Evolutionary conservation across 768 basidiomycete species (phyloP).

Genomic region (Krasilnikovozyma curviuscula): DNA sequence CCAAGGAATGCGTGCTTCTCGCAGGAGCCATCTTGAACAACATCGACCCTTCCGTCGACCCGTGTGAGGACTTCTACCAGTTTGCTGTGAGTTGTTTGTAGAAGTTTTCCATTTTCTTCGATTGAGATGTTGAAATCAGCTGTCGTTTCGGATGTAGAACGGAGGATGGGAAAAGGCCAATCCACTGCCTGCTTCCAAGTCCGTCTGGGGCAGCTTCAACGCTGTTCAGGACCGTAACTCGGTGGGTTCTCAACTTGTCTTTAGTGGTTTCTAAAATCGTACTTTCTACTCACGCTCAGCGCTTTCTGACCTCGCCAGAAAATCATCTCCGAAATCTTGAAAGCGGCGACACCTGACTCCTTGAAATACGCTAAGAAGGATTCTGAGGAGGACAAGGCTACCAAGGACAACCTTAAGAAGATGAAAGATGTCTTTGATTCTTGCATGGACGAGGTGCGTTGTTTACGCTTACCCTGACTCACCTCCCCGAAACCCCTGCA

Average conservation of each 20-base stretch:
- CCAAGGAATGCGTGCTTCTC: slow-evolving; percentile 58
- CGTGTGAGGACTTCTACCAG: slow-evolving; percentile 87
- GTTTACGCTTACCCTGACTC: background rate
- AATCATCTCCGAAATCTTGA: slow-evolving; percentile 52
- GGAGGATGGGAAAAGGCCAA: slow-evolving; percentile 72
- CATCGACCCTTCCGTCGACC: slow-evolving; percentile 63
- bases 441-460: slow-evolving; percentile 51
- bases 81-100: slow-evolving; percentile 48
- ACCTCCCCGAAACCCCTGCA: background rate
- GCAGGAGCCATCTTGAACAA: slow-evolving; percentile 64
- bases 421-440: slow-evolving; percentile 46
- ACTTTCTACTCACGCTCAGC: background rate
- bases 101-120: background rate
- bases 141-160: slow-evolving; percentile 30
- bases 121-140: slow-evolving; percentile 5
- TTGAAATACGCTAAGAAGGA: slow-evolving; percentile 4
- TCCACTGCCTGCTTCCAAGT: slow-evolving; percentile 72
- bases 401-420: slow-evolving; percentile 32
- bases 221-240: slow-evolving; percentile 18
- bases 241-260: background rate
- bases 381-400: slow-evolving; percentile 32
- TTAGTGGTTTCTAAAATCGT: background rate
- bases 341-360: slow-evolving; percentile 25
- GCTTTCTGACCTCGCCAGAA: slow-evolving; percentile 27
- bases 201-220: slow-evolving; percentile 51